Conservation (phyloP, 1,284 basidiomycete species). For the Anthracocystis setariae region DNA sequence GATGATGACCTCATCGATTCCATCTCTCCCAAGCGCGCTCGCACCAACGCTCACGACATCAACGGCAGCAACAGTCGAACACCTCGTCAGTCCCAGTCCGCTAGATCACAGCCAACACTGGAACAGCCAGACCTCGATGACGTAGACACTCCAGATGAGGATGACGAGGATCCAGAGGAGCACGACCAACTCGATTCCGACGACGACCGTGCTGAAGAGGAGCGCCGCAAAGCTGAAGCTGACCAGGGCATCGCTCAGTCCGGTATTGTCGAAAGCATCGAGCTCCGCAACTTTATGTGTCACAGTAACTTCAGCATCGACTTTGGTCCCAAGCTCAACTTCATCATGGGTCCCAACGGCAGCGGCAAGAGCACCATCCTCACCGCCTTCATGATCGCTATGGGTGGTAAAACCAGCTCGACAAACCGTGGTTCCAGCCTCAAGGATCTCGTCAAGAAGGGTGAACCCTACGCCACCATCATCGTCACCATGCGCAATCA, state of each 20-base stretch:
- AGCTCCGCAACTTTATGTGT: constrained; percentile 96
- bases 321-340: constrained; percentile 92
- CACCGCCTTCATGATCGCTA: constrained; percentile 89
- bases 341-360: constrained; percentile 85
- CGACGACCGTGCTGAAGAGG: constrained; percentile 25
- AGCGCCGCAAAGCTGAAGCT: constrained; percentile 25
- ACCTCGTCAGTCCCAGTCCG: constrained; percentile 6
- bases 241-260: constrained; percentile 66
- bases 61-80: constrained; percentile 3
- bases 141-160: constrained; percentile 69
- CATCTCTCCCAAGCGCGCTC: constrained; percentile 30
- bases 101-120: constrained; percentile 4
- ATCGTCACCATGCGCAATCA: constrained; percentile 84
- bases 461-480: constrained; percentile 81
- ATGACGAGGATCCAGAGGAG: constrained; percentile 30
- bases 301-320: constrained; percentile 80
- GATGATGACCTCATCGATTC: constrained; percentile 32
- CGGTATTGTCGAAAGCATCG: constrained; percentile 86
- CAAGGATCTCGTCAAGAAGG: constrained; percentile 88
- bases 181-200: constrained; percentile 31
- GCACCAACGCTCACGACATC: constrained; percentile 7
- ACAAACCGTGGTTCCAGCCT: constrained; percentile 84
- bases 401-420: constrained; percentile 88
- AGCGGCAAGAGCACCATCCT: constrained; percentile 89
- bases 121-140: constrained; percentile 70